Conservation (phyloP, 768 basidiomycete species). For the Cyclocybe aegerita region DNA sequence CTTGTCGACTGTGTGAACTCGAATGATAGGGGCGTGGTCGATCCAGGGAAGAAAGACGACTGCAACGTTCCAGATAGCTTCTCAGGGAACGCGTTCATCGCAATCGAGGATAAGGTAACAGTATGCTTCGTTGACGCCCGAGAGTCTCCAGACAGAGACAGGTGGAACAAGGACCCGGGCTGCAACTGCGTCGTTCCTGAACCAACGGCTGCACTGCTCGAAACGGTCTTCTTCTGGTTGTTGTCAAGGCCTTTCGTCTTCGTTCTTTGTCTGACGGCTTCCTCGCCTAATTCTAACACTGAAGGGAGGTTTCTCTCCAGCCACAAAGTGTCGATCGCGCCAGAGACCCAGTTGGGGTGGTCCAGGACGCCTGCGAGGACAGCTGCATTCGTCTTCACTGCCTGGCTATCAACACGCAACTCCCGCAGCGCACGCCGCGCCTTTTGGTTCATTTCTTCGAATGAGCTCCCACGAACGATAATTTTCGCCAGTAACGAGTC, state of each 20-base stretch:
- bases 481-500: conserved; percentile 89
- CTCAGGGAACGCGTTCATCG: conserved; percentile 35
- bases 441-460: conserved; percentile 81
- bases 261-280: neutral
- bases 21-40: conserved; percentile 27
- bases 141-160: conserved; percentile 18
- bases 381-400: conserved; percentile 29
- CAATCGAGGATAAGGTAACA: conserved; percentile 29
- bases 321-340: conserved; percentile 35
- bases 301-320: conserved; percentile 29
- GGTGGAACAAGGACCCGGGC: conserved; percentile 35
- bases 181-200: conserved; percentile 22
- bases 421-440: conserved; percentile 82
- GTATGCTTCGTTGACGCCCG: conserved; percentile 23
- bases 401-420: conserved; percentile 69
- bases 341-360: conserved; percentile 29
- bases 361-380: conserved; percentile 30
- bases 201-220: neutral
- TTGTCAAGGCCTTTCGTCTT: neutral
- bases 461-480: conserved; percentile 74
- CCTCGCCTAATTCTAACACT: conserved; percentile 19
- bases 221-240: neutral
- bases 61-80: conserved; percentile 32
- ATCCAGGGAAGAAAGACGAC: conserved; percentile 26
- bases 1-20: conserved; percentile 31